These are phyloP conservation scores for Galerina marginata DNA, from an alignment of 768 basidiomycete species.

Conservation along the genomic window DNA sequence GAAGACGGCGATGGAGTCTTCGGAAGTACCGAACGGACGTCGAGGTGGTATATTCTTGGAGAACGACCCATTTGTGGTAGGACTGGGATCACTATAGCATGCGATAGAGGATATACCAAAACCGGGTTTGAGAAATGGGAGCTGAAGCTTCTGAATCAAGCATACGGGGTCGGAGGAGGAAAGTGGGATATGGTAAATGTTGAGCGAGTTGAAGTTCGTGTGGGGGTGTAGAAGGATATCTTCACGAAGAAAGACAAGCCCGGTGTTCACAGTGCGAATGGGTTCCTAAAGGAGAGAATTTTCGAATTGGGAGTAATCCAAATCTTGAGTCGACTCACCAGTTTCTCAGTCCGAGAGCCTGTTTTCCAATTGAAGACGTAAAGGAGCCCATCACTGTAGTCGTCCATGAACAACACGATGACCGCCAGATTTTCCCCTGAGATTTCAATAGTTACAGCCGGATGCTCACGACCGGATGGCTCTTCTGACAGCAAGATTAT, in stretches of 20 bases:
- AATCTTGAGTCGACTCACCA: neutral
- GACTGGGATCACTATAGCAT: conserved; percentile 15
- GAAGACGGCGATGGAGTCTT: conserved; percentile 14
- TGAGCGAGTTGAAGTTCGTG: neutral
- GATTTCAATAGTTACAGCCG: neutral
- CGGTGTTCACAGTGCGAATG: conserved; percentile 5
- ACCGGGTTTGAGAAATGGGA: conserved; percentile 1
- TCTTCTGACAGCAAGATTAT: conserved; percentile 3
- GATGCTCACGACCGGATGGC: neutral
- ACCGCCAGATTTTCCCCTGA: neutral
- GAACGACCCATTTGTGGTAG: conserved; percentile 1
- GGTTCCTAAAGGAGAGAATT: neutral
- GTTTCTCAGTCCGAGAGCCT: conserved; percentile 7
- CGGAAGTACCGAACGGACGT: conserved; percentile 14
- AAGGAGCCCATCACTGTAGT: neutral
- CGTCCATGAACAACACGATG: neutral
- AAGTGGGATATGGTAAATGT: neutral
- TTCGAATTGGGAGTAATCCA: neutral
- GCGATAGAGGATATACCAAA: conserved; percentile 5
- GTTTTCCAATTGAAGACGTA: conserved; percentile 20
- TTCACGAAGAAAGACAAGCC: conserved; percentile 20
- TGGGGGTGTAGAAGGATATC: conserved; percentile 17
- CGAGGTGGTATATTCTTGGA: conserved; percentile 6
- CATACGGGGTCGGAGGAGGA: neutral
- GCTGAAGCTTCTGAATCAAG: conserved; percentile 1